Conservation (phyloP, 805 yeast genomes). For the Kodamaea nitidulidarum region DNA sequence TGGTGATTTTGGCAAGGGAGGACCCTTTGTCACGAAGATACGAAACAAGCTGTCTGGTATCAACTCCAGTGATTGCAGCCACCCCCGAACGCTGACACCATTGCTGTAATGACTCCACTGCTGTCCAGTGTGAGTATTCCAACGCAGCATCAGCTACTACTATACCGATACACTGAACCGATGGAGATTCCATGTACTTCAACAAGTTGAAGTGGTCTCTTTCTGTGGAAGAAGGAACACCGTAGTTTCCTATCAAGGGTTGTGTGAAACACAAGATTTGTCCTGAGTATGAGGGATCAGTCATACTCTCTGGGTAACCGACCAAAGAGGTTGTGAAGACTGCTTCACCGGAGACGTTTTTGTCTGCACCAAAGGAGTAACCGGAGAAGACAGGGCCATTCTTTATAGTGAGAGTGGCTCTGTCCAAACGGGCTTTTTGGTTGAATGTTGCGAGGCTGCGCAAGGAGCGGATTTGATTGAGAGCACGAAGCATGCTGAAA, state of each 20-base stretch:
- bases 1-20: slow-evolving; percentile 81
- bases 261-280: slow-evolving; percentile 96
- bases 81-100: slow-evolving; percentile 98
- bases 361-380: slow-evolving; percentile 92
- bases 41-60: slow-evolving; percentile 90
- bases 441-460: slow-evolving; percentile 28
- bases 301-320: slow-evolving; percentile 98
- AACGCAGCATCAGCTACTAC: slow-evolving; percentile 95
- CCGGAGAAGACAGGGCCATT: slow-evolving; percentile 94
- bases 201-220: slow-evolving; percentile 82
- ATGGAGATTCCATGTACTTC: slow-evolving; percentile 88
- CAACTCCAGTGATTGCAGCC: slow-evolving; percentile 93
- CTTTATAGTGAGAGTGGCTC: slow-evolving; percentile 87
- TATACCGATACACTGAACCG: slow-evolving; percentile 90
- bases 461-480: slow-evolving; percentile 8
- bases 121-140: slow-evolving; percentile 99
- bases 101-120: slow-evolving; percentile 88
- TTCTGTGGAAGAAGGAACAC: slow-evolving; percentile 83
- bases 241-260: slow-evolving; percentile 96
- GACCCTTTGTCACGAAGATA: slow-evolving; percentile 96
- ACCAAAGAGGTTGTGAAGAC: slow-evolving; percentile 97
- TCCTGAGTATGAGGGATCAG: slow-evolving; percentile 97
- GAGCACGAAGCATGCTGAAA: slow-evolving; percentile 10
- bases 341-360: slow-evolving; percentile 92
- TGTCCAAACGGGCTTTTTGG: slow-evolving; percentile 47